Conservation (phyloP, 768 basidiomycete species). For the Nidula microcarpa region DNA sequence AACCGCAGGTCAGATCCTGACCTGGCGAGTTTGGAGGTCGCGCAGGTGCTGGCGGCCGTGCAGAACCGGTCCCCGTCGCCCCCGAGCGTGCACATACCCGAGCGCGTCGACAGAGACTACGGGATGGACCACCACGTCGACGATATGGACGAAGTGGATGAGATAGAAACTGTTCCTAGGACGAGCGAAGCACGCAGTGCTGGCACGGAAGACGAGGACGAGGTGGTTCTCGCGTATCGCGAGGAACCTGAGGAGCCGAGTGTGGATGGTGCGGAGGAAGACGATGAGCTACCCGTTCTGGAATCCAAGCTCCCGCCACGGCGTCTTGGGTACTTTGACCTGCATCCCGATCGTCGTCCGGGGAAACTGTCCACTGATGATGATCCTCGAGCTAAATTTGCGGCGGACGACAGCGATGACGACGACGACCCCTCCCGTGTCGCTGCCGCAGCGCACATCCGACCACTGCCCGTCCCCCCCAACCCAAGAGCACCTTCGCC, state of each 20-base stretch:
- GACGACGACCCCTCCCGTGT: conserved; percentile 16
- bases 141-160: conserved; percentile 44
- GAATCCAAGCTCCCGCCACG: conserved; percentile 16
- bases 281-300: conserved; percentile 6
- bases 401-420: conserved; percentile 32
- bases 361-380: conserved; percentile 23
- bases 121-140: conserved; percentile 29
- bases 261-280: conserved; percentile 15
- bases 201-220: conserved; percentile 20
- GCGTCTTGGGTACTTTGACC: conserved; percentile 71
- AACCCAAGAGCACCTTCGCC: conserved; percentile 7
- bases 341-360: conserved; percentile 71
- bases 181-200: conserved; percentile 21
- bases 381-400: conserved; percentile 32
- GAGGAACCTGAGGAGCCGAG: conserved; percentile 12
- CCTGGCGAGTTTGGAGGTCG: conserved; percentile 69
- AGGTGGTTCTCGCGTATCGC: conserved; percentile 15
- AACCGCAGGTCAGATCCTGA: conserved; percentile 54
- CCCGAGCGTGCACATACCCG: conserved; percentile 27
- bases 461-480: conserved; percentile 21
- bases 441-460: conserved; percentile 1
- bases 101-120: conserved; percentile 31
- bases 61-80: conserved; percentile 32
- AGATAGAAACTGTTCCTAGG: conserved; percentile 44
- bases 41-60: conserved; percentile 65